Percentiles rank a stretch among this genome's conserved stretches.
Evolutionary conservation across 1,139 yeast genomes (phyloP).

Genomic region (Blastobotrys petasosporus): DNA sequence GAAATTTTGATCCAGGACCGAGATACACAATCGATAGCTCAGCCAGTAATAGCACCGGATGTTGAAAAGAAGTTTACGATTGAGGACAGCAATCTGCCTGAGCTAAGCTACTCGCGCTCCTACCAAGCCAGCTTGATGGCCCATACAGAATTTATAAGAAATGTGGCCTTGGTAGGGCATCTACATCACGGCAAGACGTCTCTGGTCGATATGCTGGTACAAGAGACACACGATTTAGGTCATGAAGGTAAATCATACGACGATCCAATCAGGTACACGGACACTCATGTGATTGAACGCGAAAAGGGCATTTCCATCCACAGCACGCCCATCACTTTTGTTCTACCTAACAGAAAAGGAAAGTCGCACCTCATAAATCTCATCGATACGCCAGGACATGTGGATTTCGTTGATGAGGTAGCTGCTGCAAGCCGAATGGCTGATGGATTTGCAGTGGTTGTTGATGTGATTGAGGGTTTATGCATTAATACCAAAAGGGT

Average conservation of each 20-base stretch:
- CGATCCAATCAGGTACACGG: constrained; percentile 56
- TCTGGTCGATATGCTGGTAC: constrained; percentile 61
- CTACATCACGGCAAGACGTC: constrained; percentile 86
- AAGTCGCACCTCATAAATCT: constrained; percentile 58
- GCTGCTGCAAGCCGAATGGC: constrained; percentile 50
- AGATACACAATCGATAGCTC: constrained; percentile 49
- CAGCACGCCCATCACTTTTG: constrained; percentile 54
- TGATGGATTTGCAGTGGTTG: constrained; percentile 63
- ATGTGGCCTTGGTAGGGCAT: constrained; percentile 77
- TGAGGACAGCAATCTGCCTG: constrained; percentile 52
- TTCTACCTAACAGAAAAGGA: constrained; percentile 51
- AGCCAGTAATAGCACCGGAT: constrained; percentile 63
- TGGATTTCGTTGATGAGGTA: constrained; percentile 72
- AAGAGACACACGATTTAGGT: constrained; percentile 49
- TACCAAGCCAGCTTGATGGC: constrained; percentile 49
- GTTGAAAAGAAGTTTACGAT: constrained; percentile 41
- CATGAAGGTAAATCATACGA: constrained; percentile 24
- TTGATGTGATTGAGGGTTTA: constrained; percentile 85
- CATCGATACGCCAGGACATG: constrained; percentile 89
- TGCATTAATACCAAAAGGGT: constrained; percentile 47
- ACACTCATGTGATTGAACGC: constrained; percentile 62
- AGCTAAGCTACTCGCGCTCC: constrained; percentile 54
- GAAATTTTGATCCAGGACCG: constrained; percentile 56
- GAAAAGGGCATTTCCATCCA: constrained; percentile 68
- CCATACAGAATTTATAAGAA: constrained; percentile 64